These are phyloP conservation scores for Dactylellina parvicollis DNA, from an alignment of 2,329 filamentous ascomycete species.

Conservation along the genomic window DNA sequence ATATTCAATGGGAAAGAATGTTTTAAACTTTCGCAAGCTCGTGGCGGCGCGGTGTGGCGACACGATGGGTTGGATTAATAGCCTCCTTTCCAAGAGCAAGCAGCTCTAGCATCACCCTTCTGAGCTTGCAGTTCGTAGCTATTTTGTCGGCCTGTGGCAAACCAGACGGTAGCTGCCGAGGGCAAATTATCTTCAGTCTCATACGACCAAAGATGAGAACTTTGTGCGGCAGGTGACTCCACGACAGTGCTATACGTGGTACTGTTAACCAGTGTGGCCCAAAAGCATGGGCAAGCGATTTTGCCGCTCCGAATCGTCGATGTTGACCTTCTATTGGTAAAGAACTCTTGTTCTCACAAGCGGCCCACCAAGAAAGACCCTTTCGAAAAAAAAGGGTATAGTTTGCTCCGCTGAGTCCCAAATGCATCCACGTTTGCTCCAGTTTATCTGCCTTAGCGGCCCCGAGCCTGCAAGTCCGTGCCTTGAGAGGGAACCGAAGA, in stretches of 20 bases:
- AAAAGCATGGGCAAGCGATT: slow-evolving; percentile 9
- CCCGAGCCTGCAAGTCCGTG: slow-evolving; percentile 27
- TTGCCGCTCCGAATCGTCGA: slow-evolving; percentile 21
- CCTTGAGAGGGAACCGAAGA: slow-evolving; percentile 22
- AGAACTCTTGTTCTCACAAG: neutral
- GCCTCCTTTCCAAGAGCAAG: neutral
- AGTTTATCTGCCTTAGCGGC: slow-evolving; percentile 24
- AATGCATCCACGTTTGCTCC: slow-evolving; percentile 17
- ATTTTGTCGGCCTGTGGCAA: slow-evolving; percentile 34
- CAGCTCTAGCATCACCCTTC: slow-evolving; percentile 8
- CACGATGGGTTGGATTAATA: slow-evolving; percentile 19
- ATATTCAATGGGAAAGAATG: slow-evolving; percentile 6
- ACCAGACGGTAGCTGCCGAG: slow-evolving; percentile 16
- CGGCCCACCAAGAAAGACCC: neutral
- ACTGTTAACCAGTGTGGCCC: neutral
- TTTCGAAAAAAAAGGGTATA: neutral
- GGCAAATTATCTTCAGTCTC: slow-evolving; percentile 20
- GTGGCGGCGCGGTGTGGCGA: slow-evolving; percentile 35
- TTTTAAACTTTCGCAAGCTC: slow-evolving; percentile 11
- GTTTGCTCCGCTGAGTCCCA: neutral
- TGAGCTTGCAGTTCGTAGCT: slow-evolving; percentile 2
- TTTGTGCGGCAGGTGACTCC: slow-evolving; percentile 24
- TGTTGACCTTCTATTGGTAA: slow-evolving; percentile 4
- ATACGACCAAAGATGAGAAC: neutral
- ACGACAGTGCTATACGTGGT: neutral